Evolutionary conservation across 139 green algal species (phyloP), one percentile per base, ranked within the genome.

Genomic region (Trebouxia sp.): DNA sequence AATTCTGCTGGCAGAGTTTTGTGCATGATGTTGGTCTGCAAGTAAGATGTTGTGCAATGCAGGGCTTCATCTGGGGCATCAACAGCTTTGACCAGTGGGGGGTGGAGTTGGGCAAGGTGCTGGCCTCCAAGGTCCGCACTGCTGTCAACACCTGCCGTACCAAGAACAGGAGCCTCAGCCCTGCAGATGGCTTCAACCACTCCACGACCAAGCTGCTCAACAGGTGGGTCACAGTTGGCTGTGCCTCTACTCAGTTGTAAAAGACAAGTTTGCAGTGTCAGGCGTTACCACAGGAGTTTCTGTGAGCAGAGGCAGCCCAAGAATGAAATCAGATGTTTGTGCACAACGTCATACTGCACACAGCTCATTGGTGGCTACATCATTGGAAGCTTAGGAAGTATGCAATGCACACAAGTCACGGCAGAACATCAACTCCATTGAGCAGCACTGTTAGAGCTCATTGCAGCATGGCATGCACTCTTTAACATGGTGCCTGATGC

Each of bases 1-100:
- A n/a, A n/a, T n/a, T n/a, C n/a, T n/a, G n/a, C n/a, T n/a, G n/a
- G n/a, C n/a, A n/a, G n/a, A n/a, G n/a, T n/a, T n/a, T n/a, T n/a
- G n/a, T n/a, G n/a, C n/a, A n/a, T n/a, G n/a, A n/a, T n/a, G n/a
- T n/a, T n/a, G n/a, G n/a, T n/a, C n/a, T n/a, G n/a, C n/a, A n/a
- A n/a, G n/a, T n/a, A n/a, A n/a, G n/a, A n/a, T n/a, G n/a, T n/a
- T n/a, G n/a, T n/a, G n/a, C n/a, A n/a, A 17, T 90, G 69, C 87
- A 95, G 86, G 97, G 97, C 76, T 99, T 99, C 80, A 85, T 99
- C 32, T 99, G 97, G 97, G 95, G 94, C 81, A 93, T 99, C 82
- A 99, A 99, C 92, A 94, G 85, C 5, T 99, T 99, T 83, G 97
- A 99, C 90, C 97, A 99, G 91, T 99, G 97, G 97, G 97, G 97